Evolutionary conservation across 768 basidiomycete genomes (phyloP).

Genomic region (Hericium alpestre): DNA sequence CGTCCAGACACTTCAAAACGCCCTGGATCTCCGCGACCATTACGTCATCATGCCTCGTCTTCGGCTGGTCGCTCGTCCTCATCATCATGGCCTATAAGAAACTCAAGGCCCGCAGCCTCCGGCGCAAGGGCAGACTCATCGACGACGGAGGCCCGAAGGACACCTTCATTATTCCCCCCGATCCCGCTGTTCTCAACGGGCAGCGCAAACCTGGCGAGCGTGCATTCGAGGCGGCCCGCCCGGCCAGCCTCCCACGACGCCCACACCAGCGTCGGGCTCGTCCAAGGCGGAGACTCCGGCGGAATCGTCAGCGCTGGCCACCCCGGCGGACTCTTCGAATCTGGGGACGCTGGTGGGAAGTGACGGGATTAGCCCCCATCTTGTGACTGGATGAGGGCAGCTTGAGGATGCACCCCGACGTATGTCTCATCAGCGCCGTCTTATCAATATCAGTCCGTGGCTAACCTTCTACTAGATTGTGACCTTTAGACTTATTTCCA

Average conservation of each 20-base stretch:
- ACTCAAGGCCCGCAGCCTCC: constrained; percentile 6
- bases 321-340: background rate
- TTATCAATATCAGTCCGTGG: background rate
- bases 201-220: constrained; percentile 8
- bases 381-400: no score
- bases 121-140: background rate
- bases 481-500: background rate
- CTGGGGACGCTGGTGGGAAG: background rate
- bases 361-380: background rate
- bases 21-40: constrained; percentile 10
- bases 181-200: constrained; percentile 10
- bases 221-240: background rate
- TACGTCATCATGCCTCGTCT: constrained; percentile 1
- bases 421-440: background rate
- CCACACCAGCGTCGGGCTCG: constrained; percentile 1
- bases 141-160: constrained; percentile 1
- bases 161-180: constrained; percentile 12
- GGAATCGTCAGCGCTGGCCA: no score
- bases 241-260: background rate
- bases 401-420: background rate
- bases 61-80: constrained; percentile 9
- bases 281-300: background rate
- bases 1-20: constrained; percentile 6
- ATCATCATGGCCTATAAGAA: constrained; percentile 6
- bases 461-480: background rate